Percentiles rank a stretch among this genome's conserved stretches.
Evolutionary conservation across 192 early-diverging fungal genomes (phyloP).

Genomic region (Irineochytrium annulatum): DNA sequence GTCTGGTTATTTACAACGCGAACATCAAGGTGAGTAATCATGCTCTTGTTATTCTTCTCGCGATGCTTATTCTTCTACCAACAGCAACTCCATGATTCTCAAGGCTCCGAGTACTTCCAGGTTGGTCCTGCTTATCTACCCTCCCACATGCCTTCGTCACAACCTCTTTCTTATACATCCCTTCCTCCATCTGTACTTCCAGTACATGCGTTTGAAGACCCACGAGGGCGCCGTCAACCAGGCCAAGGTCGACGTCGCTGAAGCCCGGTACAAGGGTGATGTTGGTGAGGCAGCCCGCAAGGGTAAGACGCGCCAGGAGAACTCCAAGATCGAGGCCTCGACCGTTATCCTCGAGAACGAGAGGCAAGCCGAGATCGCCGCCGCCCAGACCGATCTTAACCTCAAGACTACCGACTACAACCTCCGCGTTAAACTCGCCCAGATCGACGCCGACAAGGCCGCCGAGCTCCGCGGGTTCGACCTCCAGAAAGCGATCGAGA

Average conservation of each 20-base stretch:
- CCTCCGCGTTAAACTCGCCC: constrained; percentile 36
- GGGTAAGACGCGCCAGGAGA: constrained; percentile 42
- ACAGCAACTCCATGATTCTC: constrained; percentile 43
- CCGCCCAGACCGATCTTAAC: constrained; percentile 35
- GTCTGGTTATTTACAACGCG: constrained; percentile 53
- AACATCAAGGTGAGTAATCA: too few relatives aligned
- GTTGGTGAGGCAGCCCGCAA: constrained; percentile 50
- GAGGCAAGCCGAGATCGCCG: constrained; percentile 31
- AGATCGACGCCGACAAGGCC: constrained; percentile 49
- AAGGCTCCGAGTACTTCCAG: constrained; percentile 51
- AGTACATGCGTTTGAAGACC: constrained; percentile 45
- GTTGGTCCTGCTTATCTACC: too few relatives aligned
- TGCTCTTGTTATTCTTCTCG: too few relatives aligned
- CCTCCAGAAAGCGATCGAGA: constrained; percentile 45
- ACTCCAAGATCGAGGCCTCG: constrained; percentile 35
- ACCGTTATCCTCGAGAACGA: constrained; percentile 49
- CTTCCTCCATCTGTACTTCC: too few relatives aligned
- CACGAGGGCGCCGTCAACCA: constrained; percentile 55
- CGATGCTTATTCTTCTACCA: too few relatives aligned
- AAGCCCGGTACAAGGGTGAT: constrained; percentile 40
- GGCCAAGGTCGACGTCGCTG: constrained; percentile 56
- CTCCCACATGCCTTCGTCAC: too few relatives aligned
- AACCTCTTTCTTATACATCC: too few relatives aligned
- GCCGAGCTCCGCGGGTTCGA: constrained; percentile 36
- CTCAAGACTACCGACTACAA: constrained; percentile 34